Evolutionary conservation across 148 eudicot species (phyloP).

Genomic region (Vaccinium darrowii): DNA sequence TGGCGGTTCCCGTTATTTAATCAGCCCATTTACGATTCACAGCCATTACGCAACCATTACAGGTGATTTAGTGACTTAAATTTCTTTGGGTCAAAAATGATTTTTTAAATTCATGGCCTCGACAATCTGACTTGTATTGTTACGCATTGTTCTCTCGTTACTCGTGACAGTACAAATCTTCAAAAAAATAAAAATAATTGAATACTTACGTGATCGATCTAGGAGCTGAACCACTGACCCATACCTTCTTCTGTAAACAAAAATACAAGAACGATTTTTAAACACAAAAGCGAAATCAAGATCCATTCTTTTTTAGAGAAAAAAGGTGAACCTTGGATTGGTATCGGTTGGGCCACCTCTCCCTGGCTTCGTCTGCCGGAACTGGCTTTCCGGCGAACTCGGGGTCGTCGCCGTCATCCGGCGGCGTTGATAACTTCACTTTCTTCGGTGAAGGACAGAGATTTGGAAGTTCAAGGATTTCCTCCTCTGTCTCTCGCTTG

Average conservation of each 20-base stretch:
- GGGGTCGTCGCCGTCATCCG: constrained; percentile 1
- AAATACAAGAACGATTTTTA: background rate
- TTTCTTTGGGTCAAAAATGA: background rate
- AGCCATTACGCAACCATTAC: background rate
- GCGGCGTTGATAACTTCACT: constrained; percentile 12
- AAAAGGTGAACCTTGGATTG: constrained; percentile 17
- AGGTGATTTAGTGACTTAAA: background rate
- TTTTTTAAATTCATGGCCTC: no score
- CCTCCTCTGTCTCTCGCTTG: background rate
- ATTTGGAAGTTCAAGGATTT: background rate
- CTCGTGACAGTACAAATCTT: background rate
- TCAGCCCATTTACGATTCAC: background rate
- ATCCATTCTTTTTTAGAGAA: no score
- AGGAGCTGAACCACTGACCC: background rate
- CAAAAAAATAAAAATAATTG: background rate
- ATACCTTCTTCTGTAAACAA: constrained; percentile 17
- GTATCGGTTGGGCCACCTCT: constrained; percentile 31
- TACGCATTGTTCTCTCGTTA: no score
- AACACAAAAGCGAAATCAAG: background rate
- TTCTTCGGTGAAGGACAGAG: background rate
- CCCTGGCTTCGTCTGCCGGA: constrained; percentile 21
- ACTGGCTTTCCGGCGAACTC: constrained; percentile 24
- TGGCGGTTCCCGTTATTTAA: no score
- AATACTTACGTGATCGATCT: background rate
- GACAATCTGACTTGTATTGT: background rate